Percentiles rank a stretch among this genome's conserved stretches.
Evolutionary conservation across 2,329 filamentous ascomycete species (phyloP).

Genomic region (Neoascochyta sp.): DNA sequence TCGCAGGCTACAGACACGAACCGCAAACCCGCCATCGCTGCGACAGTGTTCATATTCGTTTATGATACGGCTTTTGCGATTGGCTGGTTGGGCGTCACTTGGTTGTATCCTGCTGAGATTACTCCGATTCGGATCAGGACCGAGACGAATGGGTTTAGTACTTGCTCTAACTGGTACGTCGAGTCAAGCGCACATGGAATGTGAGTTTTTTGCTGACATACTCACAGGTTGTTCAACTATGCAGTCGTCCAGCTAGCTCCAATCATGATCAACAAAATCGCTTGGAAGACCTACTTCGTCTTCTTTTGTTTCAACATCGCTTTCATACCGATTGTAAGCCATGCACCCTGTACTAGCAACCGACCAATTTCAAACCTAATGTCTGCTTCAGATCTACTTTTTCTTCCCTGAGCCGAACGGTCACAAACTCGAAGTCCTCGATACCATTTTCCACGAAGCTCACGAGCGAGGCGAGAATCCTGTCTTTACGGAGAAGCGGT

Average conservation of each 20-base stretch:
- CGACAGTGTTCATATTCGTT: constrained; percentile 65
- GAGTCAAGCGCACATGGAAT: not conserved
- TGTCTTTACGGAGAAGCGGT: not conserved
- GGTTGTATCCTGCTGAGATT: constrained; percentile 66
- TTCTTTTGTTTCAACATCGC: not conserved
- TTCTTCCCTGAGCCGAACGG: not conserved
- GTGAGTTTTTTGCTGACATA: too few species aligned
- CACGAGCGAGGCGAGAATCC: not conserved
- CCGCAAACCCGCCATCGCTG: constrained; percentile 23
- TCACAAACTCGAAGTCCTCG: not conserved
- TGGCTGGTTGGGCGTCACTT: constrained; percentile 55
- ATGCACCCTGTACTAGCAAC: not conserved
- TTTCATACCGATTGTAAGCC: not conserved
- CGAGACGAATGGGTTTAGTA: not conserved
- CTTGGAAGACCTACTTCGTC: not conserved
- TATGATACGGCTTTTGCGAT: constrained; percentile 64
- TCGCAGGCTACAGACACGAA: not conserved
- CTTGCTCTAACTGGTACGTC: not conserved
- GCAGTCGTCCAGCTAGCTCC: not conserved
- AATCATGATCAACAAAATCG: not conserved
- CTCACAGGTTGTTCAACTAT: not conserved
- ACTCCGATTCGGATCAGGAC: constrained; percentile 11
- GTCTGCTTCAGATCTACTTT: not conserved
- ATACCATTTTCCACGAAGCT: not conserved
- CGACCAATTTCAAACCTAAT: not conserved